Conservation (phyloP, 495 filamentous ascomycete genomes). For the Durotheca rogersii region DNA sequence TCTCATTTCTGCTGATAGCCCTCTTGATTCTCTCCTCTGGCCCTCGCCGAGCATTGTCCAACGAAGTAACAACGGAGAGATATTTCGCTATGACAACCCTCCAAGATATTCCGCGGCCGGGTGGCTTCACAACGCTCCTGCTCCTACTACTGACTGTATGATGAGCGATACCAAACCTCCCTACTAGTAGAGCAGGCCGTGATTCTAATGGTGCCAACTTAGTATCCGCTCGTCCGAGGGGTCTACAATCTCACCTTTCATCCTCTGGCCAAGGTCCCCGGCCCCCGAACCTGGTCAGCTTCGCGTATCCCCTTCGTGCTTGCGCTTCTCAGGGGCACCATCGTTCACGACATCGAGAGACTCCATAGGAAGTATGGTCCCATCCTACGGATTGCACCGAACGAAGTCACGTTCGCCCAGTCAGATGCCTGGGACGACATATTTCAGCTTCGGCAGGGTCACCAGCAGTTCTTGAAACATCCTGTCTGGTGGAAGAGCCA, state of each 20-base stretch:
- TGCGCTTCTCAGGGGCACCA: slow-evolving; percentile 12
- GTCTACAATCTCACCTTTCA: slow-evolving; percentile 48
- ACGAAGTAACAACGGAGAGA: too few species aligned
- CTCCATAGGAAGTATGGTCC: slow-evolving; percentile 52
- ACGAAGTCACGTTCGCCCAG: slow-evolving; percentile 48
- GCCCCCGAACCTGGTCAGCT: slow-evolving; percentile 47
- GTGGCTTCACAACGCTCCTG: too few species aligned
- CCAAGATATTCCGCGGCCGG: too few species aligned
- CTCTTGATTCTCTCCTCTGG: too few species aligned
- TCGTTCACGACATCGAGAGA: slow-evolving; percentile 21
- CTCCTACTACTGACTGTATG: too few species aligned
- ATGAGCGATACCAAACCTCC: too few species aligned
- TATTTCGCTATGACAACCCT: too few species aligned
- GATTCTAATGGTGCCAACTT: too few species aligned
- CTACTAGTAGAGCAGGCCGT: too few species aligned
- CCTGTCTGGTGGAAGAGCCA: slow-evolving; percentile 33
- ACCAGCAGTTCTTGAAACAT: slow-evolving; percentile 37
- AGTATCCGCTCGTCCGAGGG: slow-evolving; percentile 19
- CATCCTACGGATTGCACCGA: slow-evolving; percentile 56
- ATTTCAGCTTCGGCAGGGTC: slow-evolving; percentile 37
- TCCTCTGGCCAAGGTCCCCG: slow-evolving; percentile 46
- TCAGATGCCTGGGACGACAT: slow-evolving; percentile 39
- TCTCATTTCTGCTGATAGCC: too few species aligned
- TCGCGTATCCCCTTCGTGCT: slow-evolving; percentile 41
- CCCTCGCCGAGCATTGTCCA: too few species aligned